Evolutionary conservation across 2,329 filamentous ascomycete species (phyloP).

Genomic region (Aspergillus sp.): DNA sequence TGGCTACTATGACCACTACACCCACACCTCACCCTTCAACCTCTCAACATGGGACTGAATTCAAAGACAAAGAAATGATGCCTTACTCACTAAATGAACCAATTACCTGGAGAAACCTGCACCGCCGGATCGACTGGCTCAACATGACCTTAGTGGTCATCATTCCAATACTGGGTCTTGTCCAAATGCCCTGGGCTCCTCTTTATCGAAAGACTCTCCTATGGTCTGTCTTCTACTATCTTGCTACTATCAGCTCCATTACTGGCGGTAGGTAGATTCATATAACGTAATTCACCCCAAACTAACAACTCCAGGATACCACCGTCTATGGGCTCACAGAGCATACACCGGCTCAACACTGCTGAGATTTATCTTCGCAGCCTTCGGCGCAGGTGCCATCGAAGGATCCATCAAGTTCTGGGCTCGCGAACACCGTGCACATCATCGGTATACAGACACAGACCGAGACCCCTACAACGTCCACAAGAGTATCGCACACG

Average conservation of each 20-base stretch:
- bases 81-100: conserved; percentile 47
- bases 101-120: conserved; percentile 74
- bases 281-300: background rate
- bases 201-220: conserved; percentile 62
- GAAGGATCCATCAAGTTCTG: conserved; percentile 82
- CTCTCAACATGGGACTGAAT: too few species aligned
- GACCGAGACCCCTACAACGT: conserved; percentile 87
- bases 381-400: conserved; percentile 71
- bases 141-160: conserved; percentile 73
- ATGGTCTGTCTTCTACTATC: conserved; percentile 71
- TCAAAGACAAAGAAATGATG: too few species aligned
- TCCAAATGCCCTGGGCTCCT: conserved; percentile 71
- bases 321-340: conserved; percentile 76
- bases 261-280: conserved; percentile 55
- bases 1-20: too few species aligned
- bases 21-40: too few species aligned
- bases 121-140: conserved; percentile 86
- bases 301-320: conserved; percentile 49
- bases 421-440: conserved; percentile 75
- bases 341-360: conserved; percentile 70
- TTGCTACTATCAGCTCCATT: conserved; percentile 71
- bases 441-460: conserved; percentile 84
- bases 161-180: conserved; percentile 65
- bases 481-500: conserved; percentile 75
- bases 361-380: conserved; percentile 72